Conservation (phyloP, 768 basidiomycete genomes). For the Sistotremastrum niveocremeum region DNA sequence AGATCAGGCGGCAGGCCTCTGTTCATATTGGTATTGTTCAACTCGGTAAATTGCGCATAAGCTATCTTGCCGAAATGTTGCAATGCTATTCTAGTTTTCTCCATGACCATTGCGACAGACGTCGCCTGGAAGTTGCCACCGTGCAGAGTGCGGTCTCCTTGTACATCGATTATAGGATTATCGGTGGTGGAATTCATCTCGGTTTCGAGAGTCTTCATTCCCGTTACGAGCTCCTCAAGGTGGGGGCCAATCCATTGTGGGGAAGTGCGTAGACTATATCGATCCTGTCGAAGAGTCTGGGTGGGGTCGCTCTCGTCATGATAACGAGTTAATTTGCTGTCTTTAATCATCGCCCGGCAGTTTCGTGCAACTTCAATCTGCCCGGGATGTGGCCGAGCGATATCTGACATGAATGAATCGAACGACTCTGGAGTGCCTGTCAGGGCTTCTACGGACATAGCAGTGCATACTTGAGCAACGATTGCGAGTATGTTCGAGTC, state of each 20-base stretch:
- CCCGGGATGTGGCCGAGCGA: conserved; percentile 15
- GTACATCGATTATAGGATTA: conserved; percentile 18
- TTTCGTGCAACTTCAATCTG: conserved; percentile 15
- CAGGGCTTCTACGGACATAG: conserved; percentile 17
- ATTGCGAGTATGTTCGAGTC: conserved; percentile 10
- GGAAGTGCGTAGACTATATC: conserved; percentile 13
- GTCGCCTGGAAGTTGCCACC: conserved; percentile 14
- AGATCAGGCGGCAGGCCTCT: conserved; percentile 14
- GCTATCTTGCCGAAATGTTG: conserved; percentile 12
- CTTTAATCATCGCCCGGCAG: conserved; percentile 9
- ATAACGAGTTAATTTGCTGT: conserved; percentile 6
- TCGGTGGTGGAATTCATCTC: conserved; percentile 19
- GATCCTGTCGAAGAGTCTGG: conserved; percentile 16
- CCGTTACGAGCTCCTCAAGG: conserved; percentile 11
- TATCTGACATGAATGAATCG: conserved; percentile 15
- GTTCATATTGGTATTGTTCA: conserved; percentile 16
- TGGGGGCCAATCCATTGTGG: conserved; percentile 17
- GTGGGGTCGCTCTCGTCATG: conserved; percentile 6
- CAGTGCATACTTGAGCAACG: conserved; percentile 12
- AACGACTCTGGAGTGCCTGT: conserved; percentile 13
- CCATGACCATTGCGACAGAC: conserved; percentile 13
- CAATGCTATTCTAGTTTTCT: conserved; percentile 14
- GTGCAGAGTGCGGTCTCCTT: conserved; percentile 2
- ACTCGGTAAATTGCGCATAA: conserved; percentile 15
- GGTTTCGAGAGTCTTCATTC: conserved; percentile 9